Evolutionary conservation across 192 early-diverging fungal species (phyloP), one percentile per base, ranked within the genome.

Genomic region (Phycomyces nitens): DNA sequence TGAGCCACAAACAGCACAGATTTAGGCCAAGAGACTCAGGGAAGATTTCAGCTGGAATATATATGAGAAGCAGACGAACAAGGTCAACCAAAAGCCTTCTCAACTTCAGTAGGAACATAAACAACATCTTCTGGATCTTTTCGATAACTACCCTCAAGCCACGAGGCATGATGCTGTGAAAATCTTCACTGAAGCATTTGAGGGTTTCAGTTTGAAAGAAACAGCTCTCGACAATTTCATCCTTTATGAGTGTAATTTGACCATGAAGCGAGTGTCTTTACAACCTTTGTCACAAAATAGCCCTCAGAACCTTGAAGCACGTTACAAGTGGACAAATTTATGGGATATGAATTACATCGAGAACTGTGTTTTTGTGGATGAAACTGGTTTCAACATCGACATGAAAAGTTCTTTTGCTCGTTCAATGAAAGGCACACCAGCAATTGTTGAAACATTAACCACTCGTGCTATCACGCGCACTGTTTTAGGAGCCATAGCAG

Each of bases 381-480:
- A 73, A 56, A 57, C 66, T 40, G 66, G 66, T 21, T 73, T 73
- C 58, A 73, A 68, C 27, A 59, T 73, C 54, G 62, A 73, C 24
- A 68, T 73, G 60, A 51, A 49, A 29, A 60, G 58, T 29, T 60
- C 58, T 24, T 58, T 27, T 60, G 66, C 53, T 60, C 62, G 66
- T 18, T 44, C 66, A 47, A 27, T 34, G 21, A 60, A 50, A 49
- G 44, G 58, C 26, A 60, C 42, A 50, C 47, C 58, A 60, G 43
- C 58, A 58, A 43, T 58, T 14, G 9, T 60, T 22, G 44, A 24
- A 58, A 58, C 57, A 27, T 40, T 23, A 42, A 43, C n/a, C 4
- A 58, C 57, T 44, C 57, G 57, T 43, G 58, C 58, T 22, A 44
- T 60, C 22, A 24, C 47, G 26, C 58, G 50, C 49, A 60, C 12